Percentiles rank a stretch among this genome's conserved stretches.
Conservation (phyloP, 1,284 basidiomycete genomes). For the Fomes fomentarius region DNA sequence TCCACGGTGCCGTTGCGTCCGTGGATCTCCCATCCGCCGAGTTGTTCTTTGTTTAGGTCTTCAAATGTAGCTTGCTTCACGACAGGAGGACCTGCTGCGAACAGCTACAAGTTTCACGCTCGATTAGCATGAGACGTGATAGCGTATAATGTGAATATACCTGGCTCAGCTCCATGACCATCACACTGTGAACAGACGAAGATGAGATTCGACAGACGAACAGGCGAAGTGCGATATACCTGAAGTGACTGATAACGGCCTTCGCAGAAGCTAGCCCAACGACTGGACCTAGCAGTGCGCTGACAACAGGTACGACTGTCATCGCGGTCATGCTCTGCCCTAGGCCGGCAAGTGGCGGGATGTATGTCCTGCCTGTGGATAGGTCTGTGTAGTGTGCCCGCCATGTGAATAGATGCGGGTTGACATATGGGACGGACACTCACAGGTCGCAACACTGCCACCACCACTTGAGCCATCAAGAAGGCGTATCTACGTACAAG, state of each 20-base stretch:
- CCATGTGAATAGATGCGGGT: background rate
- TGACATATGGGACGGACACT: conserved; percentile 5
- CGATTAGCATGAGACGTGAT: background rate
- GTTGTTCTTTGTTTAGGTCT: conserved; percentile 43
- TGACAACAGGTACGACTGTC: conserved; percentile 42
- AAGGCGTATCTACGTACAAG: conserved; percentile 39
- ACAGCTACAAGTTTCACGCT: conserved; percentile 29
- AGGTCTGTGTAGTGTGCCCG: conserved; percentile 33
- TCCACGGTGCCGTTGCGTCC: conserved; percentile 44
- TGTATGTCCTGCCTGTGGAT: conserved; percentile 43
- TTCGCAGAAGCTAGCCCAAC: conserved; percentile 47
- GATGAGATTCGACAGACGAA: background rate
- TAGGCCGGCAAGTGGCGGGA: conserved; percentile 42
- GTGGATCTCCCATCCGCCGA: conserved; percentile 46
- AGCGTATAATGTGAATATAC: background rate
- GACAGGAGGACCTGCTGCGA: conserved; percentile 45
- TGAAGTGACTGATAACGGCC: conserved; percentile 42
- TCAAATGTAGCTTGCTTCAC: conserved; percentile 47
- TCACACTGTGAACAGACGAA: conserved; percentile 32
- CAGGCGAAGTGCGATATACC: conserved; percentile 19
- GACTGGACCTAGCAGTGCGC: conserved; percentile 46
- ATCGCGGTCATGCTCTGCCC: conserved; percentile 46
- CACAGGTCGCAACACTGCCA: conserved; percentile 46
- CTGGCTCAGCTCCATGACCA: conserved; percentile 40
- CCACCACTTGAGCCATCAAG: conserved; percentile 49